phyloP scores from a whole-genome alignment of 73 alveolate species.

The Symbiodinium natans region DNA sequence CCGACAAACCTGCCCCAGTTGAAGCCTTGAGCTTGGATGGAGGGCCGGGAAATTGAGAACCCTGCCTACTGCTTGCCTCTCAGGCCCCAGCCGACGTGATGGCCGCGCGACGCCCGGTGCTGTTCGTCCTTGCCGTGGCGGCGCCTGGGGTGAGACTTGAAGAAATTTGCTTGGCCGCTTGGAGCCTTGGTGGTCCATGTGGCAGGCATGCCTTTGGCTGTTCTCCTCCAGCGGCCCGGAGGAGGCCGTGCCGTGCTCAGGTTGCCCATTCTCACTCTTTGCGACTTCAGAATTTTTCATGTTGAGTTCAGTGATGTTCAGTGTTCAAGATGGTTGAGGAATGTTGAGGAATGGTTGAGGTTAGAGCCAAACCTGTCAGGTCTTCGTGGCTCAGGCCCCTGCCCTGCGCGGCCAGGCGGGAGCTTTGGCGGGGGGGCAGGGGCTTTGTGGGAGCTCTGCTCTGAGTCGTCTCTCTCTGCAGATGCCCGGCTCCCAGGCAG shows the following conservation, averaged over 20 bases:
- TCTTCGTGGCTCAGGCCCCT: slow-evolving; percentile 62
- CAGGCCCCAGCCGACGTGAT: not conserved
- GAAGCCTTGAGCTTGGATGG: not conserved
- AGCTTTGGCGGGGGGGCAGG: too few species aligned
- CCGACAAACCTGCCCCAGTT: not conserved
- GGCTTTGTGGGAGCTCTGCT: too few species aligned
- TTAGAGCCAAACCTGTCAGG: too few species aligned
- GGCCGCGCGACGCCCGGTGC: slow-evolving; percentile 3
- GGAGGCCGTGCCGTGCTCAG: not conserved
- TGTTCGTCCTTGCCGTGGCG: slow-evolving; percentile 8
- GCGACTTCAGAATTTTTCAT: too few species aligned
- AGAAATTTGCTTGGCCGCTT: too few species aligned
- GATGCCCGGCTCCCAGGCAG: not conserved
- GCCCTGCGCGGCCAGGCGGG: slow-evolving; percentile 90
- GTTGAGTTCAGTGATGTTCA: too few species aligned
- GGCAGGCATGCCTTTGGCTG: not conserved
- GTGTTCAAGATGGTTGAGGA: too few species aligned
- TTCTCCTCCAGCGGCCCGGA: not conserved
- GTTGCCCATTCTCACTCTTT: not conserved
- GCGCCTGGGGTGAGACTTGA: too few species aligned
- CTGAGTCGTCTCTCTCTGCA: not conserved
- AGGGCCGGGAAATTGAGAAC: not conserved
- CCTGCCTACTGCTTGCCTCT: too few species aligned
- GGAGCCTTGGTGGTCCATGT: not conserved
- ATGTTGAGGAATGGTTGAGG: too few species aligned